A percentile compares a stretch with the other conserved stretches of the same genome.
Conservation (phyloP, 805 yeast genomes). For the Wickerhamiella domercqiae region DNA sequence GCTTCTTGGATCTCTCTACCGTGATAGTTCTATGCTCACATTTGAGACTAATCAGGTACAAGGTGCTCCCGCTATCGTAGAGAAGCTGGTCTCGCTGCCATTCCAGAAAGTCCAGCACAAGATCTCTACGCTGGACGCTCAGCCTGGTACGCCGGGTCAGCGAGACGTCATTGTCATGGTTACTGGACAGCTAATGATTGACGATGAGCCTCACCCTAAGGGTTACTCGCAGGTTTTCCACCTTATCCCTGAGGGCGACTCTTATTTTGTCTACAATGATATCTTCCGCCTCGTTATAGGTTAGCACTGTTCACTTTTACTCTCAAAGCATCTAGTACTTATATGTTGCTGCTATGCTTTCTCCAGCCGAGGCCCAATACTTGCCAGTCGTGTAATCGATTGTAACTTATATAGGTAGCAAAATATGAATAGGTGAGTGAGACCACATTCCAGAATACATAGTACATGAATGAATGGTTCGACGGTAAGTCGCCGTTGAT, state of each 20-base stretch:
- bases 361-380: too few species aligned
- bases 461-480: too few species aligned
- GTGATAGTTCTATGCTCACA: slow-evolving; percentile 95
- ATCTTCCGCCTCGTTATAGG: slow-evolving; percentile 60
- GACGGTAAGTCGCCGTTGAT: too few species aligned
- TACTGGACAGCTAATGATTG: slow-evolving; percentile 84
- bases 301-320: slow-evolving; percentile 1
- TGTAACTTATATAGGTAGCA: too few species aligned
- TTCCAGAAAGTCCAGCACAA: slow-evolving; percentile 88
- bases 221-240: slow-evolving; percentile 97
- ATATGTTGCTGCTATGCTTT: too few species aligned
- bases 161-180: slow-evolving; percentile 89
- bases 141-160: slow-evolving; percentile 85
- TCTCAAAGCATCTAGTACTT: background rate
- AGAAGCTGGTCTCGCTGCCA: slow-evolving; percentile 76
- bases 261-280: slow-evolving; percentile 91
- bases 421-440: too few species aligned
- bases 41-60: slow-evolving; percentile 89
- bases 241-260: slow-evolving; percentile 78
- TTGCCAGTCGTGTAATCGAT: too few species aligned
- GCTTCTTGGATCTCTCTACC: slow-evolving; percentile 83
- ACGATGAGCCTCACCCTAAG: slow-evolving; percentile 90
- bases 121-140: slow-evolving; percentile 91
- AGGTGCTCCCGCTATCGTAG: slow-evolving; percentile 86
- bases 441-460: too few species aligned